Conservation (phyloP, 2,329 filamentous ascomycete species). For the Clarireedia monteithiana region DNA sequence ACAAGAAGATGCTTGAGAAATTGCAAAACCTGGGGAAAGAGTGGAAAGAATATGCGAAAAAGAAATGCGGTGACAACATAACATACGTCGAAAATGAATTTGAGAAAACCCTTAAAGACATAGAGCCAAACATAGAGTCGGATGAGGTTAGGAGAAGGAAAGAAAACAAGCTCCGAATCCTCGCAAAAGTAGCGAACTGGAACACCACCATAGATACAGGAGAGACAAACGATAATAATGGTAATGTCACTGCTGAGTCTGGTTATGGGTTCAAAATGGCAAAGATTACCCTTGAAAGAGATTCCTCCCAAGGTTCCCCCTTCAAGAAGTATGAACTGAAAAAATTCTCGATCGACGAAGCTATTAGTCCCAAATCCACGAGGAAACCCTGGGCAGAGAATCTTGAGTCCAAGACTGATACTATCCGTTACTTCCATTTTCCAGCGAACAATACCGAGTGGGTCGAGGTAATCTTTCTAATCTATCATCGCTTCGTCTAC, state of each 20-base stretch:
- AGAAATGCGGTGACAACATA: not conserved
- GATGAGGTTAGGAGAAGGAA: too few relatives aligned
- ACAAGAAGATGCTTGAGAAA: not conserved
- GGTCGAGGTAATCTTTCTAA: conserved; percentile 13
- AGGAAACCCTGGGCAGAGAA: conserved; percentile 2
- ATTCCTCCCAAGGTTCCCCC: not conserved
- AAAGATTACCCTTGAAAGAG: conserved; percentile 2
- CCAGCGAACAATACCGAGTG: conserved; percentile 20
- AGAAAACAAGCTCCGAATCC: not conserved
- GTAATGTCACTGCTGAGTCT: not conserved
- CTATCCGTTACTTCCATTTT: conserved; percentile 18
- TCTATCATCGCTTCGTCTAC: not conserved
- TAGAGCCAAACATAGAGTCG: not conserved
- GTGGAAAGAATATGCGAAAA: not conserved
- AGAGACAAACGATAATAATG: not conserved
- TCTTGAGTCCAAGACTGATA: not conserved
- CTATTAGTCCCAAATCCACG: not conserved
- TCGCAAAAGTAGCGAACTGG: not conserved
- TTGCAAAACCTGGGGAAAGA: not conserved
- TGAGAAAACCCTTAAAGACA: not conserved
- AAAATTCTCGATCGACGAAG: not conserved
- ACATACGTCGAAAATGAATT: not conserved
- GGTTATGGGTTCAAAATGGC: conserved; percentile 8
- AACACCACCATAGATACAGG: not conserved
- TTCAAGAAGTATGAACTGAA: not conserved